These are phyloP conservation scores for Stropharia rugosoannulata DNA, from an alignment of 768 basidiomycete genomes.

Conservation along the genomic window DNA sequence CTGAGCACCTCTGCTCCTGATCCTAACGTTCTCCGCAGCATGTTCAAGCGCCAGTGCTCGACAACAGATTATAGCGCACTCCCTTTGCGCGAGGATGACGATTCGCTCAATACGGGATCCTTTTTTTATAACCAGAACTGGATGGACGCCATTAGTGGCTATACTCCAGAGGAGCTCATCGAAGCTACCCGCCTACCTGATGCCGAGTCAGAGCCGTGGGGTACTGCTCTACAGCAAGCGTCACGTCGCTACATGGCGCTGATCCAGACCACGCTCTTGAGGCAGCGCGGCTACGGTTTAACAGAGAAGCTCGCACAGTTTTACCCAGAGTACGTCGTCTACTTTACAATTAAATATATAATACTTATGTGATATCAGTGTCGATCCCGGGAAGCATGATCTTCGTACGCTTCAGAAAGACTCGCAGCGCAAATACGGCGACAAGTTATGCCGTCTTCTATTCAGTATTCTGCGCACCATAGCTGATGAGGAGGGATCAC, in stretches of 20 bases:
- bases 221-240: background rate
- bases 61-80: background rate
- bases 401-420: too few species aligned
- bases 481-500: background rate
- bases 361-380: too few species aligned
- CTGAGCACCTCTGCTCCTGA: background rate
- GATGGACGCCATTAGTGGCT: background rate
- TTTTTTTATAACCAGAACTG: constrained; percentile 11
- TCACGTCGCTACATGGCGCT: background rate
- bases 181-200: background rate
- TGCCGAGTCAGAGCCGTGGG: background rate
- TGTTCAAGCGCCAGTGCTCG: constrained; percentile 1
- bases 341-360: too few species aligned
- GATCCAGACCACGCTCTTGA: background rate
- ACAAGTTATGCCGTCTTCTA: background rate
- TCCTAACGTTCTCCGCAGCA: too few species aligned
- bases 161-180: background rate
- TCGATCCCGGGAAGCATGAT: too few species aligned
- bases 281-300: background rate
- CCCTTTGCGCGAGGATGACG: background rate
- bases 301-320: background rate
- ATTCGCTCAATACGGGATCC: constrained; percentile 3
- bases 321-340: too few species aligned
- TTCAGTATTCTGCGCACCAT: constrained; percentile 3
- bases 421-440: too few species aligned